These are phyloP conservation scores for Syncephalastrum monosporum DNA, from an alignment of 371 early-diverging fungal species.

Conservation along the genomic window DNA sequence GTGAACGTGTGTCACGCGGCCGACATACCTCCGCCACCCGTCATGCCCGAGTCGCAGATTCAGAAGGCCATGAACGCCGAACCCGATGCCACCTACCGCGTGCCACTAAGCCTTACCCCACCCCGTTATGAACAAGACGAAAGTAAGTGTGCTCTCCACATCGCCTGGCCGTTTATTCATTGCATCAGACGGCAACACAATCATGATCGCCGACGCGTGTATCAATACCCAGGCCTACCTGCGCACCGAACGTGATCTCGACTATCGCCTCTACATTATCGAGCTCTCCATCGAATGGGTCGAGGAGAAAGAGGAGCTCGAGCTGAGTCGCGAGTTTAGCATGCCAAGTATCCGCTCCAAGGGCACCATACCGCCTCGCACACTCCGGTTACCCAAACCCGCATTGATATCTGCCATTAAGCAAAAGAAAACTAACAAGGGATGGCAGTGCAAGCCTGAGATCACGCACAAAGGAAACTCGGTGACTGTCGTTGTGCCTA, in stretches of 20 bases:
- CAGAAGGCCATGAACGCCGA: constrained; percentile 61
- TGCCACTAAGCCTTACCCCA: constrained; percentile 64
- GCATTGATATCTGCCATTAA: constrained; percentile 43
- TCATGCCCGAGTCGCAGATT: constrained; percentile 62
- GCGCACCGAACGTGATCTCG: constrained; percentile 53
- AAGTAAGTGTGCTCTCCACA: constrained; percentile 6
- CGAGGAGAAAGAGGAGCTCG: constrained; percentile 54
- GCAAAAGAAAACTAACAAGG: constrained; percentile 6
- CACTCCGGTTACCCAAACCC: constrained; percentile 57
- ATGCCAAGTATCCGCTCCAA: constrained; percentile 60
- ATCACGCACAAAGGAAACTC: constrained; percentile 13
- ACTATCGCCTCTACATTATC: constrained; percentile 65
- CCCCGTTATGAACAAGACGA: constrained; percentile 20
- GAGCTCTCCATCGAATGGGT: constrained; percentile 67
- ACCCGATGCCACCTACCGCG: constrained; percentile 57
- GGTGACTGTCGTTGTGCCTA: constrained; percentile 31
- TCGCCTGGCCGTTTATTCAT: no score
- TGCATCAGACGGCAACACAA: constrained; percentile 38
- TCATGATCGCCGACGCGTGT: constrained; percentile 69
- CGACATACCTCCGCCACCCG: constrained; percentile 59
- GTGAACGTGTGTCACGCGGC: constrained; percentile 71
- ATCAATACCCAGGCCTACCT: constrained; percentile 60
- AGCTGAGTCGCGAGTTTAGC: constrained; percentile 58
- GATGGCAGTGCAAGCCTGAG: constrained; percentile 3
- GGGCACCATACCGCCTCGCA: constrained; percentile 58